Evolutionary conservation across 345 rosid species (phyloP), one percentile per base, ranked within the genome.

Genomic region (Viola odorata): DNA sequence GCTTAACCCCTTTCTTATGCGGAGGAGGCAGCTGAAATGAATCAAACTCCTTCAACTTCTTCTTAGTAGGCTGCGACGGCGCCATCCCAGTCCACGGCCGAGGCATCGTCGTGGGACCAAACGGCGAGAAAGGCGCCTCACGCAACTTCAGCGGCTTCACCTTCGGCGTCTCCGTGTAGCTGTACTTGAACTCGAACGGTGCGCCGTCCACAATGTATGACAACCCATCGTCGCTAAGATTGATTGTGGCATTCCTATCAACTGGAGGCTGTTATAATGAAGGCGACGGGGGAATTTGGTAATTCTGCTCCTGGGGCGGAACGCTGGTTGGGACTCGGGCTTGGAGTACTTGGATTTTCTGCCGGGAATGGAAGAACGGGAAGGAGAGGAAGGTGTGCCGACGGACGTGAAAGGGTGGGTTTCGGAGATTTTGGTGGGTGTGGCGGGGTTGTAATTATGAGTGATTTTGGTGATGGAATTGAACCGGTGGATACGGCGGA

Each of bases 31-130:
- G 70, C 52, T 52, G 53, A 12, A 94, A 94, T 4, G 97, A 89
- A 72, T 94, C 99, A 55, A 94, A 89, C 55, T 89, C 99, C 65
- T 72, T 81, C 78, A 84, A 69, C 73, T 84, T 81, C 62, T 94
- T 92, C 78, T 87, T 82, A 60, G 90, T 82, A 13, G 85, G 77
- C 8, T 89, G 96, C 58, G 81, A 60, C 55, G 96, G 96, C 6
- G 94, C 87, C 57, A 89, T 74, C 41, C 96, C 98, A 0, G 96
- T 92, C 98, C 96, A 92, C n/a, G 98, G 98, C 73, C 98, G 75
- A 32, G 75, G 62, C 82, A 83, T 85, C 6, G 96, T 85, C 16
- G 84, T 76, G 9, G 96, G 98, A 0, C 96, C 98, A 15, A 92
- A 92, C 37, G 98, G 97, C 16, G 88, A 78, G 57, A 69, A 89